Percentiles rank a stretch among this genome's conserved stretches.
These are phyloP conservation scores for Diaporthe sp. DNA, from an alignment of 2,329 filamentous ascomycete species.

Conservation along the genomic window DNA sequence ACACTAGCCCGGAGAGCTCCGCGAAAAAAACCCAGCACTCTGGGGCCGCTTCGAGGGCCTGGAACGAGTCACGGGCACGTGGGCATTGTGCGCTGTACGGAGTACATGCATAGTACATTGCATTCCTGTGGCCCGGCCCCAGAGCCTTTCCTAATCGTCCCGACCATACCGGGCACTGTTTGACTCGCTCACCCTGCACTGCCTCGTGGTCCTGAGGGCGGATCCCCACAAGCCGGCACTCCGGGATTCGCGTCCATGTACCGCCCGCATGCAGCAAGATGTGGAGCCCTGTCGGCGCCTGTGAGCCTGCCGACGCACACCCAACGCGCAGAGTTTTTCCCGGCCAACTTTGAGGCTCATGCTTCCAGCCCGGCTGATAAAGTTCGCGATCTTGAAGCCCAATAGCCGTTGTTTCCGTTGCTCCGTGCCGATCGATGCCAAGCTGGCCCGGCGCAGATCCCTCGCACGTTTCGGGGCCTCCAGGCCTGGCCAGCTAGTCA, in stretches of 20 bases:
- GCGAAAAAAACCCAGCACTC: neutral
- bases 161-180: neutral
- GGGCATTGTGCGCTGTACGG: neutral
- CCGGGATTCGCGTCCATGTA: neutral
- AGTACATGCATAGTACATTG: neutral
- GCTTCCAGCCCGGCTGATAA: neutral
- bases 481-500: neutral
- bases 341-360: neutral
- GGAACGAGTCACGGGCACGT: neutral
- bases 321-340: neutral
- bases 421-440: neutral
- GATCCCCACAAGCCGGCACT: neutral
- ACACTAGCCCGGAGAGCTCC: neutral
- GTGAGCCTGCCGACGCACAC: neutral
- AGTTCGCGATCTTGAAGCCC: neutral
- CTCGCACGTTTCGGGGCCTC: neutral
- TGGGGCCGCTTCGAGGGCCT: neutral
- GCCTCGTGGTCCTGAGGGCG: neutral
- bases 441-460: neutral
- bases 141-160: neutral
- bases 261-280: neutral
- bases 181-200: constrained; percentile 14
- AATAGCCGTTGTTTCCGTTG: neutral
- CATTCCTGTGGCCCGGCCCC: neutral
- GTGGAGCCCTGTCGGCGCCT: neutral